Base-by-base conservation (phyloP, 441 rosid species). In the Gossypium gossypioides region DNA sequence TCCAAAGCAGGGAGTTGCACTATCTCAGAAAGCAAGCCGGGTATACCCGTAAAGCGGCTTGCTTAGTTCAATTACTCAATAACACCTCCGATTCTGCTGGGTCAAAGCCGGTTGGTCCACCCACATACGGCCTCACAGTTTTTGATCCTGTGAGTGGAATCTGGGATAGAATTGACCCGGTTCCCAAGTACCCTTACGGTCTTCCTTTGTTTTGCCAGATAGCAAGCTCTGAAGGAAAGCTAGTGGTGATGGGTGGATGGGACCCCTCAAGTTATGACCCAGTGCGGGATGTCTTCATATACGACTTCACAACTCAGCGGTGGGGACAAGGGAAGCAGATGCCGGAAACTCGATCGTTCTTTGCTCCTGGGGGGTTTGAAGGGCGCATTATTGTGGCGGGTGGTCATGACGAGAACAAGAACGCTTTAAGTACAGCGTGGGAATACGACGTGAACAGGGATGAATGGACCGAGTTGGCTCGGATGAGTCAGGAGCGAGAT, bases 231-330 rank as follows among this genome's bases (percentile, higher is more conserved):
- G 84, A 79, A 40, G 88, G 92, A 51, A 82, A 79, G 79, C 79
- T 88, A 0, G 73, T 83, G 25, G 71, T 75, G 52, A 64, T 88
- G 75, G 92, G 88, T 1, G 87, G 90, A 22, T 84, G 88, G 90
- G 86, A 85, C 75, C 88, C 86, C 13, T 61, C 8, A 72, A 83
- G 29, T 69, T 86, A 82, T 76, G 58, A 75, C 16, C 85, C 84
- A 0, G 69, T 85, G 69, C 74, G 73, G 8, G 77, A 81, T 25
- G 84, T 88, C 58, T 85, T 83, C 25, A 72, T 80, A 0, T 85
- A 84, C 74, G 88, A 84, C 3, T 85, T 88, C 80, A 78, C 80
- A 13, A 63, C 77, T 32, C 78, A 83, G 64, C 75, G 48, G 71
- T 88, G 92, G 90, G 78, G 66, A 42, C 72, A 16, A 19, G 86